Evolutionary conservation across 73 alveolate species (phyloP), one percentile per base, ranked within the genome.

Genomic region (Paramecium sexaurelia): DNA sequence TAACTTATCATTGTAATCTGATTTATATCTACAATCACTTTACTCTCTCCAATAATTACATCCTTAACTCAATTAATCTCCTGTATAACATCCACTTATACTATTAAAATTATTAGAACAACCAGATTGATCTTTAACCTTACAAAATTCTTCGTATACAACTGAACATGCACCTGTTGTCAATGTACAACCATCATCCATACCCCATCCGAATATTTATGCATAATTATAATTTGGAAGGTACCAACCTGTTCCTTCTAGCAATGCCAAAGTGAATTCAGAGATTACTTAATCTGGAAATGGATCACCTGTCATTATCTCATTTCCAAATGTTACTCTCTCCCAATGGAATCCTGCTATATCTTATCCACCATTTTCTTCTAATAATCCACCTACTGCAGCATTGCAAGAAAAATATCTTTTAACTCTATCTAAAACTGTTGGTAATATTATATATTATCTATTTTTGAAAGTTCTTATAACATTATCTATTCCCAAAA

Each of bases 261-360:
- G 71, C 2, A 88, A 29, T 1, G 90, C 55, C 8, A 82, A 61
- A 17, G 94, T 88, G 29, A 88, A 68, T 56, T 41, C 87, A 17
- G 94, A 88, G 1, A 88, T 22, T 1, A 88, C 91, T 33, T 55
- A 27, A 40, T 88, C 94, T 27, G 85, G 87, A 43, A 88, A 68
- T 61, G 94, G 69, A 39, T 61, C 69, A 8, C 94, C 94, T 17
- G 94, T 88, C 94, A 88, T 88, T 5, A 88, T 36, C 26, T 88
- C 94, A 88, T 88, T 88, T 17, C 94, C 94, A 88, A 88, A 88
- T 22, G 87, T 82, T 15, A 68, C 75, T 43, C 94, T 88, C 55
- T 88, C 94, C 94, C 94, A 88, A 67, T 88, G 94, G 45, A 82
- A 75, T 26, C 94, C 94, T 36, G 91, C 91, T 20, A 82, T 88